Evolutionary conservation across 495 filamentous ascomycete genomes (phyloP).

Genomic region (Tuber melanosporum): DNA sequence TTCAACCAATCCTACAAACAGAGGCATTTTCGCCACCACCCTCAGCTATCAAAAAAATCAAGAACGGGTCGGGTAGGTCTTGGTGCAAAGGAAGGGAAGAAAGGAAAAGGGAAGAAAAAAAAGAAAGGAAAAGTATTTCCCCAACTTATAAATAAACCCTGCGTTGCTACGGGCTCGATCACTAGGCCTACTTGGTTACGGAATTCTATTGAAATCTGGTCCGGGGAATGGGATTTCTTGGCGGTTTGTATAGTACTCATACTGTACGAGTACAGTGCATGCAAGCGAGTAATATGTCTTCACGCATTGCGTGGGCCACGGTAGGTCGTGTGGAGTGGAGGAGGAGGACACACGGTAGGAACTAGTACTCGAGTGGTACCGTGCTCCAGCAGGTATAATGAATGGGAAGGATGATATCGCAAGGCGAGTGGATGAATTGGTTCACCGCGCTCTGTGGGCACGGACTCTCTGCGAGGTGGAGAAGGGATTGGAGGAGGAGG

Average conservation of each 20-base stretch:
- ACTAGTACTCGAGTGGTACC: too few relatives aligned
- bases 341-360: too few relatives aligned
- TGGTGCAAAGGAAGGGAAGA: not conserved
- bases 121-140: not conserved
- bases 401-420: not conserved
- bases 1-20: not conserved
- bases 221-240: not conserved
- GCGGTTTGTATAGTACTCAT: not conserved
- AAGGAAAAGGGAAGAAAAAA: too few relatives aligned
- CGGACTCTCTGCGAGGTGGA: not conserved
- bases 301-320: too few relatives aligned
- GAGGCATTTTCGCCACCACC: not conserved
- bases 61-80: not conserved
- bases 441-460: not conserved
- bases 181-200: not conserved
- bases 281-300: too few relatives aligned
- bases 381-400: too few relatives aligned
- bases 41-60: not conserved
- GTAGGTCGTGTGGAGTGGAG: too few relatives aligned
- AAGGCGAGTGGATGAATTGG: not conserved
- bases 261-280: too few relatives aligned
- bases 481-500: too few relatives aligned
- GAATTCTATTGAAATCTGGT: not conserved
- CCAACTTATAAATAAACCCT: not conserved
- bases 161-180: slow-evolving; percentile 5